Conservation (phyloP, 257 asterid genomes). For the Cynanchum wilfordii region DNA sequence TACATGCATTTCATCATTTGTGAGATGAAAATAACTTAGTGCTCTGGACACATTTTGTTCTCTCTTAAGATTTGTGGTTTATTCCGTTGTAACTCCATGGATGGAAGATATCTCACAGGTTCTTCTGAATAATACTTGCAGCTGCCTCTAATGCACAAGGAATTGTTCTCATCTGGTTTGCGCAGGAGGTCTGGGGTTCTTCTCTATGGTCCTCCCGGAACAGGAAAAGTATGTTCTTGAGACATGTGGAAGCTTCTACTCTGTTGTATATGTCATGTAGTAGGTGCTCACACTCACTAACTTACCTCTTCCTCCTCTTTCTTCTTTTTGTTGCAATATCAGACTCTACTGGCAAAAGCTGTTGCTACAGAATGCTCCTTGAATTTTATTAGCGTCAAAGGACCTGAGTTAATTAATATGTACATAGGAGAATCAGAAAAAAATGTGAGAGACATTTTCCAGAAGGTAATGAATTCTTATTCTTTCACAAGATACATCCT, state of each 20-base stretch:
- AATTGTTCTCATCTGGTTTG: slow-evolving; percentile 92
- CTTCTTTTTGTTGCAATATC: slow-evolving; percentile 24
- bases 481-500: background rate
- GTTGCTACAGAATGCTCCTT: slow-evolving; percentile 98
- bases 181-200: slow-evolving; percentile 98
- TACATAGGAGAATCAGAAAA: slow-evolving; percentile 99
- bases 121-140: slow-evolving; percentile 32
- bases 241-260: slow-evolving; percentile 5
- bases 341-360: slow-evolving; percentile 96
- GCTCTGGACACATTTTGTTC: background rate
- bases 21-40: background rate
- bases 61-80: background rate
- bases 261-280: background rate
- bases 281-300: slow-evolving; percentile 14
- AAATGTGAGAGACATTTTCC: slow-evolving; percentile 87
- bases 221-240: slow-evolving; percentile 74
- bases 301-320: background rate
- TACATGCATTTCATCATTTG: background rate
- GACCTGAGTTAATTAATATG: slow-evolving; percentile 98
- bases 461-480: slow-evolving; percentile 53
- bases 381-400: slow-evolving; percentile 92
- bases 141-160: slow-evolving; percentile 97
- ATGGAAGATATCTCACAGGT: slow-evolving; percentile 12
- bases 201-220: slow-evolving; percentile 98
- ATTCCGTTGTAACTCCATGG: background rate